A percentile compares a stretch with the other conserved stretches of the same genome.
phyloP scores from a whole-genome alignment of 2,329 filamentous ascomycete species.

The Aspergillus luchuensis region DNA sequence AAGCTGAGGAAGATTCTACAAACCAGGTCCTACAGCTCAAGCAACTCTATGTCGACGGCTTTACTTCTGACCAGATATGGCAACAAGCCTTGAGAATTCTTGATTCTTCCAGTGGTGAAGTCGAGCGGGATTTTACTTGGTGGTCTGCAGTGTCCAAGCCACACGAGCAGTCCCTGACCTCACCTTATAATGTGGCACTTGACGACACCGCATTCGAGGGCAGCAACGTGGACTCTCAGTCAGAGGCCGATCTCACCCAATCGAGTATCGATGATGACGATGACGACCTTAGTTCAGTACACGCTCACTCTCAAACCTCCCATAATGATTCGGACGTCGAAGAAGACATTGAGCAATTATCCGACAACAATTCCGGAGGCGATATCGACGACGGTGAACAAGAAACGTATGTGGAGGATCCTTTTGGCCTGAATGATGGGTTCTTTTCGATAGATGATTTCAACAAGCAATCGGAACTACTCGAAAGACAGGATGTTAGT shows the following conservation, averaged over 20 bases:
- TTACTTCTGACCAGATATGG: conserved; percentile 88
- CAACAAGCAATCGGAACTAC: conserved; percentile 87
- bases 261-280: conserved; percentile 20
- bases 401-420: conserved; percentile 68
- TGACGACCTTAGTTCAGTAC: conserved; percentile 14
- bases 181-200: conserved; percentile 10
- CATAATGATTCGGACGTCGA: conserved; percentile 15
- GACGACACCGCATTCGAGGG: conserved; percentile 21
- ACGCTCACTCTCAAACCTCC: conserved; percentile 9
- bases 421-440: conserved; percentile 87
- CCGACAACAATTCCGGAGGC: conserved; percentile 20
- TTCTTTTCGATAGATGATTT: conserved; percentile 99
- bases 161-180: background rate
- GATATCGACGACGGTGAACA: conserved; percentile 34
- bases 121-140: conserved; percentile 51
- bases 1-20: conserved; percentile 49
- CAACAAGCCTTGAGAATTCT: conserved; percentile 88
- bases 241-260: conserved; percentile 18
- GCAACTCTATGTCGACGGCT: conserved; percentile 82
- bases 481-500: conserved; percentile 80
- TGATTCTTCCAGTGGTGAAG: conserved; percentile 60
- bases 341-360: conserved; percentile 12
- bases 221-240: conserved; percentile 18
- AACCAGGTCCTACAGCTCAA: conserved; percentile 70
- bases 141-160: conserved; percentile 26